These are phyloP conservation scores for Cryphonectria japonica DNA, from an alignment of 2,329 filamentous ascomycete species.

Conservation along the genomic window DNA sequence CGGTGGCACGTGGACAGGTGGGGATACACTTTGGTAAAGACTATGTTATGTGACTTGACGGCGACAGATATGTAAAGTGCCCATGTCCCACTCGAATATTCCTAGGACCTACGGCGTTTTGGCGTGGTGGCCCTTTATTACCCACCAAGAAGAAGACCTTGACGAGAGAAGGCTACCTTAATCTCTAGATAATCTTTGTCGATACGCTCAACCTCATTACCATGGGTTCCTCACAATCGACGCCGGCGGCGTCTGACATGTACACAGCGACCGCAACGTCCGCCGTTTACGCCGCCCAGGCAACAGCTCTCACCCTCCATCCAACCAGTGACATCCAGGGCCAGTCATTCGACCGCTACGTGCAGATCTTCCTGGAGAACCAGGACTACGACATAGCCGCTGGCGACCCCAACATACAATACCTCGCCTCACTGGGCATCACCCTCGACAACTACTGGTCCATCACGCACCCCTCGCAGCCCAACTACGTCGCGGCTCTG, in stretches of 20 bases:
- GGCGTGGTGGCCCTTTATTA: background rate
- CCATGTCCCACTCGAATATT: background rate
- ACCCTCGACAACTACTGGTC: slow-evolving; percentile 57
- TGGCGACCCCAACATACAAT: slow-evolving; percentile 51
- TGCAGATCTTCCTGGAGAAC: slow-evolving; percentile 66
- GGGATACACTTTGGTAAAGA: background rate
- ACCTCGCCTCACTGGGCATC: slow-evolving; percentile 58
- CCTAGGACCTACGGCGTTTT: background rate
- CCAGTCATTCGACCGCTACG: slow-evolving; percentile 60
- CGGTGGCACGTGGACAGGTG: background rate
- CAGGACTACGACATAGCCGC: slow-evolving; percentile 54
- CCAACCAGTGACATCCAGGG: slow-evolving; percentile 53
- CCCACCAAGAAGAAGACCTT: background rate
- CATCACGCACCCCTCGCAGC: slow-evolving; percentile 62
- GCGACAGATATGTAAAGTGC: background rate
- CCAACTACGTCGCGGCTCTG: slow-evolving; percentile 64
- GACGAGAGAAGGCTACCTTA: background rate
- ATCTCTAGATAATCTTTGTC: background rate
- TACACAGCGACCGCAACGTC: slow-evolving; percentile 37
- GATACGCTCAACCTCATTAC: slow-evolving; percentile 1
- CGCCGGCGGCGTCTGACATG: slow-evolving; percentile 24
- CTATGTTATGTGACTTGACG: background rate
- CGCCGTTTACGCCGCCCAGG: slow-evolving; percentile 44
- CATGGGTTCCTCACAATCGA: slow-evolving; percentile 27
- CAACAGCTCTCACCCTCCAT: slow-evolving; percentile 48